Conservation (phyloP, 208 protist species). For the Eutreptiella sp. region DNA sequence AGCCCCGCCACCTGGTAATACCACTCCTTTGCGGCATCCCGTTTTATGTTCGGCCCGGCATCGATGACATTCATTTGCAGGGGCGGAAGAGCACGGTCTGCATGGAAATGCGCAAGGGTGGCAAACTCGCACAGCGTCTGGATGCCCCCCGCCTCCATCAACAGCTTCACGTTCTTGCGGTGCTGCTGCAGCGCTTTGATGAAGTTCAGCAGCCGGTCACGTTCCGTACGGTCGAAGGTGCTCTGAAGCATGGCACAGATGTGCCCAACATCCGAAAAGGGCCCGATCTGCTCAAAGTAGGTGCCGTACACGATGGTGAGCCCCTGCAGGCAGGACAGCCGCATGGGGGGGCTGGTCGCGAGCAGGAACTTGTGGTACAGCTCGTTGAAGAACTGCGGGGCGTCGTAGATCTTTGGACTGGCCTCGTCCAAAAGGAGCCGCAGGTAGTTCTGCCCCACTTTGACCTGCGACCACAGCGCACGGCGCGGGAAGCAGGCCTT, state of each 20-base stretch:
- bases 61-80: slow-evolving; percentile 70
- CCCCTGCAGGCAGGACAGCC: slow-evolving; percentile 70
- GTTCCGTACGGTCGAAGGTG: slow-evolving; percentile 62
- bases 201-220: slow-evolving; percentile 76
- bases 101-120: slow-evolving; percentile 82
- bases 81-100: slow-evolving; percentile 69
- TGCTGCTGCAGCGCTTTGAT: slow-evolving; percentile 52
- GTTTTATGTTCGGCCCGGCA: slow-evolving; percentile 20
- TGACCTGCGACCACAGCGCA: no score
- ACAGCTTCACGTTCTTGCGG: slow-evolving; percentile 77
- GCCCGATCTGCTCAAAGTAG: slow-evolving; percentile 64
- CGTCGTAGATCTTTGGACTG: slow-evolving; percentile 54
- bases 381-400: slow-evolving; percentile 80
- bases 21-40: slow-evolving; percentile 71
- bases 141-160: slow-evolving; percentile 77
- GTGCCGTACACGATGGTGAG: slow-evolving; percentile 77
- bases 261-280: slow-evolving; percentile 73
- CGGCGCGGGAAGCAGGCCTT: no score
- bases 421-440: slow-evolving; percentile 72
- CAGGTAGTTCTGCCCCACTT: slow-evolving; percentile 74
- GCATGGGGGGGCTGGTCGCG: slow-evolving; percentile 48
- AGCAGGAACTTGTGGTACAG: slow-evolving; percentile 85
- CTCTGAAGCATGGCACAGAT: slow-evolving; percentile 63
- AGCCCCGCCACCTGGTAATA: slow-evolving; percentile 55
- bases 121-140: slow-evolving; percentile 66